Evolutionary conservation across 2,329 filamentous ascomycete species (phyloP), one percentile per base, ranked within the genome.

Genomic region (Ophiostoma sp.): DNA sequence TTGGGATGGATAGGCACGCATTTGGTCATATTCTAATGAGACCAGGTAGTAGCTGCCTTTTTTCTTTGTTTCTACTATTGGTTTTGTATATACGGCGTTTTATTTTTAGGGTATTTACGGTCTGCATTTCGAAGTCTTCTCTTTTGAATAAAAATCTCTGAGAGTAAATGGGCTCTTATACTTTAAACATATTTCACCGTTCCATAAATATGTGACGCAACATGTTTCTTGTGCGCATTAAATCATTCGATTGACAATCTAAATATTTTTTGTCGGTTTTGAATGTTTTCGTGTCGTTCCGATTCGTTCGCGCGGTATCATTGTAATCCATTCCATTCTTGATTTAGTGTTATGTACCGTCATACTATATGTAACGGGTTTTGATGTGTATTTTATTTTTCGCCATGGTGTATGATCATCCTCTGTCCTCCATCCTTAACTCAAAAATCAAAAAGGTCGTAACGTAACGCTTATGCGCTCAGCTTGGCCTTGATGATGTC

Each of bases 401-500:
- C 36, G 39, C n/a, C 36, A 45, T 45, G 28, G 36, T 66, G 36
- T 28, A 55, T 39, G 33, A 55, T 66, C 31, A 50, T 64, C 63
- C 19, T 36, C 33, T 36, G 33, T 36, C 45, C 42, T 33, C 42
- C 33, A 7, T 64, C 11, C n/a, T 11, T 17, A 22, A 55, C 22
- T 55, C 50, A 59, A 19, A 31, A 19, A 11, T 33, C n/a, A 55
- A 33, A 52, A 31, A 50, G 17, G 57, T 8, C 31, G 28, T 4
- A 39, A 25, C 61, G 11, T 64, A 36, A 28, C 48, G 25, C 25
- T 70, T 77, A 78, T 70, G 75, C 76, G 33, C 22, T 12, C 79
- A 98, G 88, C 93, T 98, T 98, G 85, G 90, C 84, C 88, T 92
- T 92, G 81, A 99, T 88, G 81, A 97, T 95, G 77, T 90, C 89